Evolutionary conservation across 2,329 filamentous ascomycete species (phyloP), one percentile per base, ranked within the genome.

Genomic region (Fusarium robinianum): DNA sequence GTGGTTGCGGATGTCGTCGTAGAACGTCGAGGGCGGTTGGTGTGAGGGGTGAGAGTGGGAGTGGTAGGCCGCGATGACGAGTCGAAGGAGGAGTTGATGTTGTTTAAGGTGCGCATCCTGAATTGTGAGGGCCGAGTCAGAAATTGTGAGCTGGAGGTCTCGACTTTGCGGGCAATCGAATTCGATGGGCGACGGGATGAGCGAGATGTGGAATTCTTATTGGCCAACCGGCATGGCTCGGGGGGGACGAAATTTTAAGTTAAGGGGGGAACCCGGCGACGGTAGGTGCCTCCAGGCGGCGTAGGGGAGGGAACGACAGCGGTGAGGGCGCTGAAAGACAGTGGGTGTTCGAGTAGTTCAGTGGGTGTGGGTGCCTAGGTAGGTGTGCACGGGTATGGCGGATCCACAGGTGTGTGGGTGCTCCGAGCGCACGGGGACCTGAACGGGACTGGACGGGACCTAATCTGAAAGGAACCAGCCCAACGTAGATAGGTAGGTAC

Each of bases 21-120:
- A 23, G 55, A 31, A 16, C 47, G 56, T 31, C 46, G 50, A 17
- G 45, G n/a, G n/a, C 34, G 27, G 23, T 44, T 22, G 25, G 36
- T 37, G 16, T n/a, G n/a, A n/a, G n/a, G n/a, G n/a, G 38, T 31
- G 29, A 55, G 47, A 16, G 47, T 39, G 18, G 49, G 41, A 7
- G 45, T 45, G 23, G 38, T 30, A 46, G 56, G 42, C 35, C 46
- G 54, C 33, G 58, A 47, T 26, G 58, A 33, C 17, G 48, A 47
- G 29, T 50, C 43, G 39, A 43, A 58, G 48, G 56, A 50, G 21
- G 55, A 54, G 46, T 60, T 57, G 56, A 61, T 57, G 51, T 54
- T 60, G 49, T 55, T 60, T 35, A 61, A 51, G 43, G 58, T 61
- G 41, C 58, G 58, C 58, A 61, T 61, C 32, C 56, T 61, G 57